Conservation (phyloP, 2,329 filamentous ascomycete species). For the Alternaria conjuncta region DNA sequence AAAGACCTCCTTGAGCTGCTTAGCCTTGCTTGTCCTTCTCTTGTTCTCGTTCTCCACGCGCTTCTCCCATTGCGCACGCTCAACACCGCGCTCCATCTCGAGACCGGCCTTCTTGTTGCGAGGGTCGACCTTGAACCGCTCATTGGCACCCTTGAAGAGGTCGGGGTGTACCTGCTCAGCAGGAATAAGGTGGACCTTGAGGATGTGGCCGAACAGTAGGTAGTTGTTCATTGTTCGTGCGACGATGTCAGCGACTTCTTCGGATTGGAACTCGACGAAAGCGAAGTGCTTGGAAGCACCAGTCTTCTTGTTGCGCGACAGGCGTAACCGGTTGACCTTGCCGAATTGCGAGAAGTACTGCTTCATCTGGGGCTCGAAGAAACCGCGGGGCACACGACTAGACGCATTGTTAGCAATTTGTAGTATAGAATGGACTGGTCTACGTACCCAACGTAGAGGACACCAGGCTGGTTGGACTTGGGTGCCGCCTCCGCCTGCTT, state of each 20-base stretch:
- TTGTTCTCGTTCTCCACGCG: conserved; percentile 75
- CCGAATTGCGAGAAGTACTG: conserved; percentile 96
- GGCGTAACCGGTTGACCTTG: conserved; percentile 74
- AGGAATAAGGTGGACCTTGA: conserved; percentile 83
- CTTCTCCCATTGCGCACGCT: conserved; percentile 78
- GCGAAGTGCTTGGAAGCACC: conserved; percentile 92
- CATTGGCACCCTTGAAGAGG: conserved; percentile 89
- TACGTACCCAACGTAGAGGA: conserved; percentile 79
- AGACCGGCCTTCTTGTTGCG: conserved; percentile 85
- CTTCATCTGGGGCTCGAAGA: conserved; percentile 96
- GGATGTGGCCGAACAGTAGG: conserved; percentile 89
- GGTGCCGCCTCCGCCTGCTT: conserved; percentile 59
- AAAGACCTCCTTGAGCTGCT: conserved; percentile 77
- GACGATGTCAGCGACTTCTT: conserved; percentile 86
- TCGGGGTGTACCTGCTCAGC: conserved; percentile 78
- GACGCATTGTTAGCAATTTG: not conserved
- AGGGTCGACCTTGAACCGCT: conserved; percentile 85
- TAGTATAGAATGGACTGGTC: not conserved
- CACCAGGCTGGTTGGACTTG: conserved; percentile 68
- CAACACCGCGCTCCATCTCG: conserved; percentile 73
- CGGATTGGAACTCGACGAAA: conserved; percentile 84
- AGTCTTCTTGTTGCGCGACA: conserved; percentile 91
- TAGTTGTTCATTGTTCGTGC: conserved; percentile 98
- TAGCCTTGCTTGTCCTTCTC: conserved; percentile 70
- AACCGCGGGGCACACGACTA: conserved; percentile 86